Base-by-base conservation (phyloP, 371 early-diverging fungal genomes). In the Mortierella polycephala region DNA sequence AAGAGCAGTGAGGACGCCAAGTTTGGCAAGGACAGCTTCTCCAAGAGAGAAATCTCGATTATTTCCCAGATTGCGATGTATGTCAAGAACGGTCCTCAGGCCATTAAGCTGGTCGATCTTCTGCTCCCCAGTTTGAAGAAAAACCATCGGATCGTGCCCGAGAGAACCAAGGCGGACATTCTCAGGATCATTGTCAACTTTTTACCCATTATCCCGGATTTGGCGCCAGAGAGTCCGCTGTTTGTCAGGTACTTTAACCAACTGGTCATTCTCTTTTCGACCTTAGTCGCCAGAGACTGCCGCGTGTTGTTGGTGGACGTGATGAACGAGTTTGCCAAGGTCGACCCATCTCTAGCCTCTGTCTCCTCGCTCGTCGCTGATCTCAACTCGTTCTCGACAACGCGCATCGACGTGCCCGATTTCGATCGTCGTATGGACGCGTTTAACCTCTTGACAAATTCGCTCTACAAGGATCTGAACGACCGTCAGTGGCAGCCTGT, bases 401-500 rank as follows among this genome's bases (percentile, higher is more conserved):
- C 76, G 7, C 90, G 94, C 14, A 82, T 98, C n/a, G 95, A 95
- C 71, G 93, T 96, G 65, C 94, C 92, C 2, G 97, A 98, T 62
- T 97, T 92, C 71, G 95, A 95, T 74, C 79, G 84, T 16, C 87
- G 96, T 18, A 86, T 98, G 62, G 89, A 85, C 46, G 94, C 96
- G 0, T 92, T 95, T 68, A 88, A 86, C 51, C 66, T 82, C 20
- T 84, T 98, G 62, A 90, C 90, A 50, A 89, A 92, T 60, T 84
- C 88, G 11, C 77, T 91, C 18, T 90, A 91, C 81, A 57, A 67
- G 37, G 68, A 82, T 5, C 84, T 96, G 12, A 85, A 85, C 45
- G 81, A 89, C 23, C 83, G 84, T 21, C 94, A 96, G 64, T 97
- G 98, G 98, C 81, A 93, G 0, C 98, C 99, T 8, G 67, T 99